Evolutionary conservation across 2,329 filamentous ascomycete species (phyloP).

Genomic region (Hymenotorrendiella dingleyae): DNA sequence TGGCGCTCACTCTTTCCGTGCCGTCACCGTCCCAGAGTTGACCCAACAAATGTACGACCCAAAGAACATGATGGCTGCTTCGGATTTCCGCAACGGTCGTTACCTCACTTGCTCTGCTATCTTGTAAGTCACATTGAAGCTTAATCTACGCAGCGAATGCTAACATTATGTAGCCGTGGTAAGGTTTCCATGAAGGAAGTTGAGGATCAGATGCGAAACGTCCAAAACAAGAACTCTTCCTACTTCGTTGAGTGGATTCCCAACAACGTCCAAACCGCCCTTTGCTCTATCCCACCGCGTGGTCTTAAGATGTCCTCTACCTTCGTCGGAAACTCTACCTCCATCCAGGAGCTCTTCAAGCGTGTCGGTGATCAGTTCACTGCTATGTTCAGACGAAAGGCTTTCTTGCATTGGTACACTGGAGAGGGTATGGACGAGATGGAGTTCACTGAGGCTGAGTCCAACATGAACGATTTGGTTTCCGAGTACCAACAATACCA

Average conservation of each 20-base stretch:
- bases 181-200: slow-evolving; percentile 99
- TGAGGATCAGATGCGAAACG: slow-evolving; percentile 99
- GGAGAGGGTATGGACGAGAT: slow-evolving; percentile 99
- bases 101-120: slow-evolving; percentile 99
- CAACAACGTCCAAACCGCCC: slow-evolving; percentile 99
- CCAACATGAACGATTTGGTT: slow-evolving; percentile 99
- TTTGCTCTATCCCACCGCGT: slow-evolving; percentile 96
- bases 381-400: slow-evolving; percentile 99
- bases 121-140: slow-evolving; percentile 45
- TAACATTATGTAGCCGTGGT: slow-evolving; percentile 63
- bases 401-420: slow-evolving; percentile 99
- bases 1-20: slow-evolving; percentile 90
- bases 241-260: slow-evolving; percentile 99
- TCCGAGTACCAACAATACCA: slow-evolving; percentile 99
- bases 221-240: slow-evolving; percentile 98
- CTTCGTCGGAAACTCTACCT: slow-evolving; percentile 98
- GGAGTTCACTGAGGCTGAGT: slow-evolving; percentile 99
- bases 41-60: slow-evolving; percentile 99
- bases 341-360: slow-evolving; percentile 99
- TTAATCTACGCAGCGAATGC: slow-evolving; percentile 12
- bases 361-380: slow-evolving; percentile 99
- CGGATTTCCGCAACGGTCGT: slow-evolving; percentile 98
- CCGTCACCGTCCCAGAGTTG: slow-evolving; percentile 93
- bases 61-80: slow-evolving; percentile 99
- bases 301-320: slow-evolving; percentile 99